Evolutionary conservation across 805 yeast species (phyloP), one percentile per base, ranked within the genome.

Genomic region (Teunomyces lycoperdinae): DNA sequence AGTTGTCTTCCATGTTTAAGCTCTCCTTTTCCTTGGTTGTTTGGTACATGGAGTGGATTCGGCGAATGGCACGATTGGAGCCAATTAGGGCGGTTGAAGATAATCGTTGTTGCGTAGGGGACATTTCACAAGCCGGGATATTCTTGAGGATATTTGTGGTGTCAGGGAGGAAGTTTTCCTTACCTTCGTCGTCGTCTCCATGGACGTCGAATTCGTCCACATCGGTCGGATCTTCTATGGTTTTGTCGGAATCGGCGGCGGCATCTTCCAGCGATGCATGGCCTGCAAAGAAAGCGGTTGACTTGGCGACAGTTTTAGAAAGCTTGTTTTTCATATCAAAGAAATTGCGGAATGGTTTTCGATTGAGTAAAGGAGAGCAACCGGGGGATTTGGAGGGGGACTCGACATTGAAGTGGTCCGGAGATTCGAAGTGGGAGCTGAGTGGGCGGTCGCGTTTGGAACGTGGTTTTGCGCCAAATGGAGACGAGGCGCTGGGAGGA

Each of bases 21-120:
- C 53, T 45, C 44, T 57, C 58, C 41, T 49, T 58, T 40, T 59
- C 70, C 53, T 62, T 70, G 46, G 69, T 74, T 68, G 61, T 78
- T 52, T 83, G 83, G 63, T 78, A 83, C 87, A 85, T 81, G 42
- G 87, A 81, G 56, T 83, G 87, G 14, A 84, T 82, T 44, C 89
- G 73, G 45, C 89, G 69, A 49, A 77, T 75, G 61, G 73, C 62
- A 29, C 44, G 65, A 55, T 44, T 35, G 24, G 47, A 34, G 9
- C 34, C 34, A 7, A 32, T 10, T 3, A 32, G 17, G 9, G 39
- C 14, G 30, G 13, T 34, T 24, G 39, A 17, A 9, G 39, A 16
- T 10, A 26, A 20, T 24, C 43, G 43, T 13, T 28, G 32, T 14
- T 41, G 43, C 11, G 24, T 41, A 7, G 43, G 47, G 17, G 42